A percentile compares a stretch with the other conserved stretches of the same genome.
Conservation (phyloP, 345 rosid genomes). For the Linum usitatissimum region DNA sequence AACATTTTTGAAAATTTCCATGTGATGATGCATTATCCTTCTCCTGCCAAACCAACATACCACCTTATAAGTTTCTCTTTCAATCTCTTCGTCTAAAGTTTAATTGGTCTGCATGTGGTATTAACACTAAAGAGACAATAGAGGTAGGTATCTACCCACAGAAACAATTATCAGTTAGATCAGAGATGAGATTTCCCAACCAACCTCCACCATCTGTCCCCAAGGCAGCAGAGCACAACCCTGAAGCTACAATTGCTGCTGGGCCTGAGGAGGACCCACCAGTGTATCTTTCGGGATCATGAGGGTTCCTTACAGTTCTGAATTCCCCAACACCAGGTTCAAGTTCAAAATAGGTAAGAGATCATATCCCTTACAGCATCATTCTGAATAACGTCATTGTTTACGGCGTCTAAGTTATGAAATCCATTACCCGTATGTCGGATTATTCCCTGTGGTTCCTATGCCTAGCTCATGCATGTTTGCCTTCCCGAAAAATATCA, state of each 20-base stretch:
- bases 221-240: conserved; percentile 83
- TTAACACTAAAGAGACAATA: neutral
- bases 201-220: conserved; percentile 98
- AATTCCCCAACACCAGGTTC: conserved; percentile 10
- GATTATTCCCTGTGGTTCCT: conserved; percentile 93
- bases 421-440: conserved; percentile 63
- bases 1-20: conserved; percentile 76
- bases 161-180: conserved; percentile 5
- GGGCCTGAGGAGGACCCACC: conserved; percentile 97
- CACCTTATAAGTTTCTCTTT: neutral
- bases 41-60: conserved; percentile 36
- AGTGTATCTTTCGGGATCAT: conserved; percentile 69
- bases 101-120: too few species aligned
- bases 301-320: conserved; percentile 91
- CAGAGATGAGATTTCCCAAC: conserved; percentile 12
- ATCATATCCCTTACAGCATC: too few species aligned
- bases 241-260: conserved; percentile 84
- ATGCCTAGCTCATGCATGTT: conserved; percentile 93
- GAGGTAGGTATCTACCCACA: conserved; percentile 7
- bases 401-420: conserved; percentile 6
- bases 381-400: neutral
- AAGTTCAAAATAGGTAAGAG: too few species aligned
- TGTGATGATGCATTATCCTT: conserved; percentile 61
- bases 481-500: conserved; percentile 74
- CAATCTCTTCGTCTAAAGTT: neutral